Evolutionary conservation across 1,284 basidiomycete species (phyloP).

Genomic region (Rhodotorula sp.): DNA sequence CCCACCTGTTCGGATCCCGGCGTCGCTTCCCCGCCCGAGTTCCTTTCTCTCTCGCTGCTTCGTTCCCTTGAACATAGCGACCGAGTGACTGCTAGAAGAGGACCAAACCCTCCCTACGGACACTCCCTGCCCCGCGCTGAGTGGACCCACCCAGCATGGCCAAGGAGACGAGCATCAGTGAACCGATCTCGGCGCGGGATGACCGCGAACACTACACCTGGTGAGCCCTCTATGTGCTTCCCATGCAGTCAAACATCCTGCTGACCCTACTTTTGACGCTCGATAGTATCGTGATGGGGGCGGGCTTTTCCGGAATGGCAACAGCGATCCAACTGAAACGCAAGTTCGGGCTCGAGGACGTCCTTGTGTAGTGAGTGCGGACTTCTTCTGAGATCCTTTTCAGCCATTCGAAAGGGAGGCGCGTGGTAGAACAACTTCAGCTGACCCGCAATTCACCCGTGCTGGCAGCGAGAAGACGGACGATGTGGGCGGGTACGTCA

Average conservation of each 20-base stretch:
- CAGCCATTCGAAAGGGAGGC: background rate
- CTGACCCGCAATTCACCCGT: background rate
- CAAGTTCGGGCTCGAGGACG: slow-evolving; percentile 32
- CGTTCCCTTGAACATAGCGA: too few relatives aligned
- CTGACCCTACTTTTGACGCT: background rate
- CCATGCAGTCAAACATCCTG: background rate
- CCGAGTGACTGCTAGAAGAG: too few relatives aligned
- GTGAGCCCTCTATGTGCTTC: background rate
- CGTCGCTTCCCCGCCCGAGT: too few relatives aligned
- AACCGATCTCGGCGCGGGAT: background rate
- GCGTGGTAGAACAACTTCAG: too few relatives aligned
- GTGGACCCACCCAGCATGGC: background rate
- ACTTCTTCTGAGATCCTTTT: too few relatives aligned
- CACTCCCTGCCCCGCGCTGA: too few relatives aligned
- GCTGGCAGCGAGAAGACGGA: slow-evolving; percentile 28
- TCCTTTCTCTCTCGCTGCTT: too few relatives aligned
- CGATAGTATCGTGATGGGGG: slow-evolving; percentile 34
- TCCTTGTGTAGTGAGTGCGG: slow-evolving; percentile 33
- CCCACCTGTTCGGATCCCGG: too few relatives aligned
- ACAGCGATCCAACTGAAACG: slow-evolving; percentile 34
- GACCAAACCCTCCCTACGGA: too few relatives aligned
- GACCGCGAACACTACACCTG: background rate
- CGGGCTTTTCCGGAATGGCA: slow-evolving; percentile 35
- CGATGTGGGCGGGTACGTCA: slow-evolving; percentile 28
- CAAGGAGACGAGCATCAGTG: background rate